Percentiles rank a stretch among this genome's conserved stretches.
These are phyloP conservation scores for Talaromyces adpressus DNA, from an alignment of 495 filamentous ascomycete species.

Conservation along the genomic window DNA sequence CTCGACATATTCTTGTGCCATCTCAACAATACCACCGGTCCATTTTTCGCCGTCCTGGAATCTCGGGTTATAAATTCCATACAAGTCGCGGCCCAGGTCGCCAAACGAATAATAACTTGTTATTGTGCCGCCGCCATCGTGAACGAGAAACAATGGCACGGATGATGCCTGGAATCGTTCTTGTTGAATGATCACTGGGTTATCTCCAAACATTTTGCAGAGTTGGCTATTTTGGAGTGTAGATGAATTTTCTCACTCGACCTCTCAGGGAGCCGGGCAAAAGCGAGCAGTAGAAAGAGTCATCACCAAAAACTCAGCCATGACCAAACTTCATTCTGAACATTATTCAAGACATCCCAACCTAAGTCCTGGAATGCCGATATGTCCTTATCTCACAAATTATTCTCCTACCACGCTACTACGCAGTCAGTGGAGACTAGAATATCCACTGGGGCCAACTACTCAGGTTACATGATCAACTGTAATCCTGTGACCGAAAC, in stretches of 20 bases:
- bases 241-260: neutral
- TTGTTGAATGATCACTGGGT: conserved; percentile 2
- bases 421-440: too few relatives aligned
- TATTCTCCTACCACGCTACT: too few relatives aligned
- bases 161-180: neutral
- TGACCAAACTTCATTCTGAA: neutral
- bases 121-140: conserved; percentile 37
- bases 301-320: neutral
- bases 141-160: conserved; percentile 29
- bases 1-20: conserved; percentile 24
- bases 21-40: conserved; percentile 26
- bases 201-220: neutral
- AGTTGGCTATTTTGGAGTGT: neutral
- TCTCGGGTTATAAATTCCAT: conserved; percentile 30
- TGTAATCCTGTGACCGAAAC: too few relatives aligned
- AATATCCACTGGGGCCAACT: too few relatives aligned
- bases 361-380: too few relatives aligned
- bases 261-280: neutral
- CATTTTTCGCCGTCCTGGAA: conserved; percentile 19
- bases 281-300: neutral
- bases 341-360: too few relatives aligned
- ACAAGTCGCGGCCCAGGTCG: conserved; percentile 22
- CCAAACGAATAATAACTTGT: conserved; percentile 31
- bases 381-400: too few relatives aligned
- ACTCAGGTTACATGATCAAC: too few relatives aligned